Conservation (phyloP, 306 rosid species). For the Trifolium dubium region DNA sequence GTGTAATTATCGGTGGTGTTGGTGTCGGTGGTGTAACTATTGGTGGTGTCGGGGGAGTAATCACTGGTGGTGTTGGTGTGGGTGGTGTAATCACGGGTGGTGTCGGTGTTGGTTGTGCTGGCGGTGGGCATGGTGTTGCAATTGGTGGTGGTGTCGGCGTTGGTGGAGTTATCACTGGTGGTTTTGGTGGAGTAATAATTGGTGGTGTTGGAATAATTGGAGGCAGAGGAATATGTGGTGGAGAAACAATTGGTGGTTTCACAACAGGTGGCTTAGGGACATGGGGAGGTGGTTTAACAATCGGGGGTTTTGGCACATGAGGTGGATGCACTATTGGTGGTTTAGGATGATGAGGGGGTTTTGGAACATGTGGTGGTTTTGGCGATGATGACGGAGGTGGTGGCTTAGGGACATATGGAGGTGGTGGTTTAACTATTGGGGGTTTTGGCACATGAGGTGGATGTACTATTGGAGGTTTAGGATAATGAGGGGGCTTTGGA, state of each 20-base stretch:
- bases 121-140: neutral
- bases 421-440: neutral
- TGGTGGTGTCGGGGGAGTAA: constrained; percentile 5
- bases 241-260: neutral
- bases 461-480: constrained; percentile 25
- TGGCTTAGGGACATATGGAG: constrained; percentile 39
- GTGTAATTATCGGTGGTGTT: constrained; percentile 18
- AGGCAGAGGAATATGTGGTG: no score
- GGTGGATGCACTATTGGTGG: constrained; percentile 34
- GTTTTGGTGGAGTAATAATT: constrained; percentile 19
- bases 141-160: constrained; percentile 23
- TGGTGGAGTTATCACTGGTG: neutral
- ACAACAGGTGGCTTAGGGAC: constrained; percentile 41
- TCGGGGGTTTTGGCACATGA: constrained; percentile 39
- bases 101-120: constrained; percentile 3
- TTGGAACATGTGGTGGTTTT: constrained; percentile 49
- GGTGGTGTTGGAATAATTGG: no score
- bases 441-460: constrained; percentile 47
- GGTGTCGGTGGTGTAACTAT: constrained; percentile 49
- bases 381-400: neutral
- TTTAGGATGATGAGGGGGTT: constrained; percentile 37
- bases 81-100: constrained; percentile 41
- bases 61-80: constrained; percentile 34
- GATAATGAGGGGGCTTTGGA: constrained; percentile 44
- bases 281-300: constrained; percentile 35